A percentile compares a stretch with the other conserved stretches of the same genome.
Conservation (phyloP, 352 stramenopile species). For the Globisporangium cystogenes region DNA sequence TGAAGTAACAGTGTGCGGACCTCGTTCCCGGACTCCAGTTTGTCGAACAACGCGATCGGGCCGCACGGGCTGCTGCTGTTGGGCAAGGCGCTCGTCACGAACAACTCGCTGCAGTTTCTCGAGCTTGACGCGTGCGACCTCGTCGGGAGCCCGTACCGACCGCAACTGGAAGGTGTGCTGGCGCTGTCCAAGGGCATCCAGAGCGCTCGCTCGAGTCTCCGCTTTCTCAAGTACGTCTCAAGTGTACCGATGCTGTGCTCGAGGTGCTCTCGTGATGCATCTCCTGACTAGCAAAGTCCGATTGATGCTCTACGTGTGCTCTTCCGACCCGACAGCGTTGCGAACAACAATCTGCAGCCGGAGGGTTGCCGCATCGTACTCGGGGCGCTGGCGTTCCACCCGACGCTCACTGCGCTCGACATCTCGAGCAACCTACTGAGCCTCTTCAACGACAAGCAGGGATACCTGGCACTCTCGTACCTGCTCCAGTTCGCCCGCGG, state of each 20-base stretch:
- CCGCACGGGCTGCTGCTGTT: conserved; percentile 32
- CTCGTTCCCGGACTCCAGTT: conserved; percentile 8
- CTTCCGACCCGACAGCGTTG: conserved; percentile 23
- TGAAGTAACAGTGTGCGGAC: background rate
- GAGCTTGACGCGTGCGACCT: conserved; percentile 49
- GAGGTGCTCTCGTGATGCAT: no score
- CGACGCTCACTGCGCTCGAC: conserved; percentile 45
- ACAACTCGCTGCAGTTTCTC: conserved; percentile 57
- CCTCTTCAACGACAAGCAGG: conserved; percentile 49
- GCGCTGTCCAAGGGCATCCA: conserved; percentile 54
- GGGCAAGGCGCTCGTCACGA: conserved; percentile 49
- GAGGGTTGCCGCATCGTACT: conserved; percentile 55
- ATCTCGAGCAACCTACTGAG: conserved; percentile 49
- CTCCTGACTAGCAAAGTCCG: background rate
- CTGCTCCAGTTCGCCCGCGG: conserved; percentile 38
- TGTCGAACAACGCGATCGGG: conserved; percentile 41
- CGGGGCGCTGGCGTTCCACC: conserved; percentile 40
- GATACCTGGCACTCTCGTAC: conserved; percentile 47
- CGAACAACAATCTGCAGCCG: conserved; percentile 43
- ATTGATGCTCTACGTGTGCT: background rate
- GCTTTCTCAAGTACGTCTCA: conserved; percentile 39
- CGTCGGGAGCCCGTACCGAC: conserved; percentile 43
- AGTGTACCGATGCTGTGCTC: no score
- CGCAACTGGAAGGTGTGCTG: conserved; percentile 38
- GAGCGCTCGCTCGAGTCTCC: conserved; percentile 40